Percentiles rank a stretch among this genome's conserved stretches.
phyloP scores from a whole-genome alignment of 1,284 basidiomycete species.

The Sanguinoderma infundibulare region DNA sequence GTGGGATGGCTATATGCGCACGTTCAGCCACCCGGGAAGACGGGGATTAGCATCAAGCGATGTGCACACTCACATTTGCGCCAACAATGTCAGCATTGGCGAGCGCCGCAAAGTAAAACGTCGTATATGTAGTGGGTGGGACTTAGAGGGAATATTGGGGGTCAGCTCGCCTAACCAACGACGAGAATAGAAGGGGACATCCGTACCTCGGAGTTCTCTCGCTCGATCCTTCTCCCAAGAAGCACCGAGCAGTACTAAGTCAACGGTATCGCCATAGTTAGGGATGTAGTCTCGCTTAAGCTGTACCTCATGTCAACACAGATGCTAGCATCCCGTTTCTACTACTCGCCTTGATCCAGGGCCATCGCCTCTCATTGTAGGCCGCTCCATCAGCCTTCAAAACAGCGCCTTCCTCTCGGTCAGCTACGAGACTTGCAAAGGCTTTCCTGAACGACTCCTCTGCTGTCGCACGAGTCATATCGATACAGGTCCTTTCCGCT shows the following conservation, averaged over 20 bases:
- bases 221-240: constrained; percentile 81
- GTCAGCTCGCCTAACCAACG: background rate
- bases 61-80: constrained; percentile 39
- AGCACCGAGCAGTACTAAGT: constrained; percentile 78
- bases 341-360: constrained; percentile 78
- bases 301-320: constrained; percentile 23
- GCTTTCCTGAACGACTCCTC: constrained; percentile 43
- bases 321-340: no score
- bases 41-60: background rate
- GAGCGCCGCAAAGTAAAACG: constrained; percentile 76
- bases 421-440: constrained; percentile 56
- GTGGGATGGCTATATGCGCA: constrained; percentile 37
- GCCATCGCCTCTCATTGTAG: constrained; percentile 65
- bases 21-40: background rate
- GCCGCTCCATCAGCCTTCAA: constrained; percentile 72
- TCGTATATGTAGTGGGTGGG: constrained; percentile 73
- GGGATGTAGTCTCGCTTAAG: constrained; percentile 83
- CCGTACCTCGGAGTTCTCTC: constrained; percentile 71
- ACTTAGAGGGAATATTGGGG: constrained; percentile 45
- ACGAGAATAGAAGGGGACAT: background rate
- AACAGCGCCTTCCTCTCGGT: constrained; percentile 70
- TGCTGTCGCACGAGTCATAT: constrained; percentile 21
- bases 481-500: constrained; percentile 51
- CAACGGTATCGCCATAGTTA: constrained; percentile 79
- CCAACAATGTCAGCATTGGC: constrained; percentile 44